These are phyloP conservation scores for Dalechampia spathulata DNA, from an alignment of 441 rosid species.

Conservation along the genomic window DNA sequence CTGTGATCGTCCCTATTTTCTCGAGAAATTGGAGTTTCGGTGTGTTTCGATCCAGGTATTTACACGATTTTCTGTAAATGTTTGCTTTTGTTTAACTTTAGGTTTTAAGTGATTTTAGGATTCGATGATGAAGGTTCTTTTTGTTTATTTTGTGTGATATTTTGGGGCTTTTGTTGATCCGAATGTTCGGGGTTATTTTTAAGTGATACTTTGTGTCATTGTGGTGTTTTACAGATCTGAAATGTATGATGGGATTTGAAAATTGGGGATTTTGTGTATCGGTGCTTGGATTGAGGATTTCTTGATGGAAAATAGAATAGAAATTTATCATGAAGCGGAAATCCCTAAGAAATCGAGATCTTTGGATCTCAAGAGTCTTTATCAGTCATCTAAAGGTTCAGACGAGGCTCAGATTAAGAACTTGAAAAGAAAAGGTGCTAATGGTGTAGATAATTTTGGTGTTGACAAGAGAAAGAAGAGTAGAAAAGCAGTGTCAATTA, in stretches of 20 bases:
- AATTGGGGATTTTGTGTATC: slow-evolving; percentile 31
- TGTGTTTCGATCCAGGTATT: slow-evolving; percentile 42
- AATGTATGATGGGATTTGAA: slow-evolving; percentile 49
- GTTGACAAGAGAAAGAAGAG: slow-evolving; percentile 54
- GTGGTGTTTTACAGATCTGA: slow-evolving; percentile 59
- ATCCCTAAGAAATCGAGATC: slow-evolving; percentile 72
- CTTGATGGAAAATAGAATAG: slow-evolving; percentile 80
- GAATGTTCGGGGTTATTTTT: slow-evolving; percentile 6
- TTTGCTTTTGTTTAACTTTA: slow-evolving; percentile 14
- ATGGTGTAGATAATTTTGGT: slow-evolving; percentile 24
- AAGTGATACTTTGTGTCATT: slow-evolving; percentile 26
- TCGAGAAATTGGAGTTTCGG: slow-evolving; percentile 25
- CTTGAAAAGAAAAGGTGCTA: slow-evolving; percentile 51
- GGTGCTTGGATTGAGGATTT: slow-evolving; percentile 41
- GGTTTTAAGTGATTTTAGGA: slow-evolving; percentile 5
- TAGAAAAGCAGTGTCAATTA: slow-evolving; percentile 45
- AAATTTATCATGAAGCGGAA: slow-evolving; percentile 62
- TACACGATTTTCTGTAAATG: slow-evolving; percentile 13
- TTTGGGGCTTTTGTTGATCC: slow-evolving; percentile 3
- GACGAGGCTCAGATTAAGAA: slow-evolving; percentile 33
- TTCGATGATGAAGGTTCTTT: slow-evolving; percentile 18
- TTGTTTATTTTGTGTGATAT: neutral
- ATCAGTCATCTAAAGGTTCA: slow-evolving; percentile 31
- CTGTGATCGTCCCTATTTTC: slow-evolving; percentile 34
- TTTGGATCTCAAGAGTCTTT: slow-evolving; percentile 85